Evolutionary conservation across 495 filamentous ascomycete genomes (phyloP).

Genomic region (Penicillium lagena): DNA sequence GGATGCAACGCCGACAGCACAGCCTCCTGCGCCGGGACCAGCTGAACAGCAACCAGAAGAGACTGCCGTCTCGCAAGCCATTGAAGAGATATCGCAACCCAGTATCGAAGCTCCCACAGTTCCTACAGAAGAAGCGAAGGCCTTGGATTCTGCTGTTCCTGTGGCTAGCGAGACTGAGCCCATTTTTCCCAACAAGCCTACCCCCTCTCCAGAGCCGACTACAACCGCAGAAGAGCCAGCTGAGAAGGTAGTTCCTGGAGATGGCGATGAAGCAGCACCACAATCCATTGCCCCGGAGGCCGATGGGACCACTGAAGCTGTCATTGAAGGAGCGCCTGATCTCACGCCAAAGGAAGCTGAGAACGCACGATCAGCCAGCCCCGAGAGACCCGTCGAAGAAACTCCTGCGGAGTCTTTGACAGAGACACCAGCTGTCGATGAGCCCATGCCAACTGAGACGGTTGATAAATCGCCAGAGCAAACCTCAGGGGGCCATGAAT

Average conservation of each 20-base stretch:
- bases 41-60: background rate
- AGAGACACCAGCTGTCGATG: background rate
- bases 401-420: background rate
- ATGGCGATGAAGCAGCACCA: background rate
- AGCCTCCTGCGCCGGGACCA: conserved; percentile 14
- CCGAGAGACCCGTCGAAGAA: conserved; percentile 3
- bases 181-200: no score
- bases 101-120: background rate
- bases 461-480: no score
- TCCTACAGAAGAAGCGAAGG: no score
- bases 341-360: background rate
- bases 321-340: background rate
- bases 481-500: no score
- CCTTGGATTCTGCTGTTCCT: no score
- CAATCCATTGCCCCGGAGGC: no score
- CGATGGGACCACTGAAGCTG: background rate
- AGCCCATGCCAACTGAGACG: no score
- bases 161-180: no score
- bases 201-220: no score
- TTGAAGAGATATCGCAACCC: conserved; percentile 1
- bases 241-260: background rate
- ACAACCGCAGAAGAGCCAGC: background rate
- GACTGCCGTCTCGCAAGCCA: no score
- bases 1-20: conserved; percentile 16
- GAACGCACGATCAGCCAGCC: background rate